Evolutionary conservation across 768 basidiomycete genomes (phyloP).

Genomic region (Boletus vinaceobasis): DNA sequence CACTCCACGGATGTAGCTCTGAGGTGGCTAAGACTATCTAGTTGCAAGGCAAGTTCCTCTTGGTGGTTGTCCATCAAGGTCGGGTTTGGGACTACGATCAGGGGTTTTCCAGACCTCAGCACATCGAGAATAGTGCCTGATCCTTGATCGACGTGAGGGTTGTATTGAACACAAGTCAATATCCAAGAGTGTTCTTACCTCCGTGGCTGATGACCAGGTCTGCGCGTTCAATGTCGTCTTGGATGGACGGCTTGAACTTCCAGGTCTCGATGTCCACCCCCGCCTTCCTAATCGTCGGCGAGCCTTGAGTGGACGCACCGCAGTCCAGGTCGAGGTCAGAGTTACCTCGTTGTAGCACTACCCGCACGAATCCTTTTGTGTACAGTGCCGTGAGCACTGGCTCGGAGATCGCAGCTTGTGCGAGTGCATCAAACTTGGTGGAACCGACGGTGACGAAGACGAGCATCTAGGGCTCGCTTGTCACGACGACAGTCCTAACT

Average conservation of each 20-base stretch:
- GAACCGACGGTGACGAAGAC: conserved; percentile 88
- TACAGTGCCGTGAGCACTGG: conserved; percentile 55
- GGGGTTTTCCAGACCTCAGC: conserved; percentile 64
- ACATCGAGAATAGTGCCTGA: conserved; percentile 93
- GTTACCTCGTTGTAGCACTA: conserved; percentile 80
- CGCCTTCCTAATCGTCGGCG: conserved; percentile 20
- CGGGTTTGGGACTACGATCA: conserved; percentile 88
- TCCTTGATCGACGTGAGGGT: conserved; percentile 44
- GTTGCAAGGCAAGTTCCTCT: conserved; percentile 73
- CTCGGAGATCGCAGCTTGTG: conserved; percentile 54
- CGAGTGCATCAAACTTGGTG: conserved; percentile 77
- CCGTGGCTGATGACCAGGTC: conserved; percentile 92
- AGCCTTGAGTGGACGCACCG: conserved; percentile 11
- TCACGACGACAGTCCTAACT: neutral
- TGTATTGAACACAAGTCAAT: neutral
- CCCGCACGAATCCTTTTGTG: conserved; percentile 49
- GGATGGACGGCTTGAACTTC: conserved; percentile 72
- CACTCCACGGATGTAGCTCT: conserved; percentile 56
- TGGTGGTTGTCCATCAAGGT: conserved; percentile 93
- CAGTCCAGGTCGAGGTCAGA: conserved; percentile 43
- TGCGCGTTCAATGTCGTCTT: conserved; percentile 58
- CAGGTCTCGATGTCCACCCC: conserved; percentile 62
- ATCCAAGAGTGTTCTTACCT: conserved; percentile 47
- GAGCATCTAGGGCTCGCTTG: conserved; percentile 17
- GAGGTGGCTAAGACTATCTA: conserved; percentile 58